A percentile compares a stretch with the other conserved stretches of the same genome.
These are phyloP conservation scores for Epichloe bromicola DNA, from an alignment of 2,329 filamentous ascomycete species.

Conservation along the genomic window DNA sequence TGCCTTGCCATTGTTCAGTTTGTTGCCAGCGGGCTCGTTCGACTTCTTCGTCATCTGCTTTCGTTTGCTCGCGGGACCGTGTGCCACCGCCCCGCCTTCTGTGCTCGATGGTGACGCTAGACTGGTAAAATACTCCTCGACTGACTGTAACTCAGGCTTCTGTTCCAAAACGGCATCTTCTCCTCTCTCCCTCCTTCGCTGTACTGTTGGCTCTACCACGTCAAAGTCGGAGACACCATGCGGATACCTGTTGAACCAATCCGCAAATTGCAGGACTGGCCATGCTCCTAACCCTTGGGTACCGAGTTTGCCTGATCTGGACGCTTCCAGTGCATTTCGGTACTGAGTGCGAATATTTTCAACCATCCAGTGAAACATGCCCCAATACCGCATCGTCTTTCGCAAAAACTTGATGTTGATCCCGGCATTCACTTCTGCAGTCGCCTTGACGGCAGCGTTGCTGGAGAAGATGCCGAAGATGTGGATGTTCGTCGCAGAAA, in stretches of 20 bases:
- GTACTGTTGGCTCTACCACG: constrained; percentile 60
- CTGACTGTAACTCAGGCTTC: constrained; percentile 79
- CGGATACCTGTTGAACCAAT: constrained; percentile 94
- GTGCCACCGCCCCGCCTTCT: constrained; percentile 21
- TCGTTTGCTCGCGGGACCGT: constrained; percentile 18
- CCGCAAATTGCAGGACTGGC: constrained; percentile 83
- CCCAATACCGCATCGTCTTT: constrained; percentile 96
- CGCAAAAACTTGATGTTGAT: constrained; percentile 83
- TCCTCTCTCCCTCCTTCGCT: constrained; percentile 59
- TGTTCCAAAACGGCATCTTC: constrained; percentile 85
- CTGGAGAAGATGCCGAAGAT: constrained; percentile 85
- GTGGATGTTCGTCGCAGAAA: constrained; percentile 87
- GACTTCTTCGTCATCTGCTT: constrained; percentile 26
- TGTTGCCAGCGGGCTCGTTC: constrained; percentile 6
- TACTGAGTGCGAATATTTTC: constrained; percentile 88
- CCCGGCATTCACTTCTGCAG: constrained; percentile 71
- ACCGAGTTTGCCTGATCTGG: constrained; percentile 48
- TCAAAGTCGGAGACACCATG: constrained; percentile 78
- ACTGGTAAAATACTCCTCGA: constrained; percentile 85
- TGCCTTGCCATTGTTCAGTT: not conserved
- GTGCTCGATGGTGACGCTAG: constrained; percentile 51
- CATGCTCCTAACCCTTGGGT: constrained; percentile 35
- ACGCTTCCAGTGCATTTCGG: constrained; percentile 70
- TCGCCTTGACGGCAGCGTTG: constrained; percentile 59
- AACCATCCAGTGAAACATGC: constrained; percentile 94